Base-by-base conservation (phyloP, 2,329 filamentous ascomycete genomes). In the Penicillium sp. region DNA sequence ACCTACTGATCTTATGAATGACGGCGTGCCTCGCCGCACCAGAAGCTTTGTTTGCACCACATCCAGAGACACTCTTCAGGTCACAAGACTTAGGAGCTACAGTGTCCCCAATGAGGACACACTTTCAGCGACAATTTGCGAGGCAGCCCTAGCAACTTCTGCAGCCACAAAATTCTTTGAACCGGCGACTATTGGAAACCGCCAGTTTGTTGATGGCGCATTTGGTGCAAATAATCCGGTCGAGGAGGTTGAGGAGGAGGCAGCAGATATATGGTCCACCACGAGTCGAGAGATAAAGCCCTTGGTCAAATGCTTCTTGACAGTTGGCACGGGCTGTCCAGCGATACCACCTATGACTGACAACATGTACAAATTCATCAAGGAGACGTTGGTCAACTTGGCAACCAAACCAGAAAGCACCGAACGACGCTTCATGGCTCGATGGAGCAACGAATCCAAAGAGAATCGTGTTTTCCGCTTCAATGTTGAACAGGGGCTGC, bases 121-220 rank as follows among this genome's bases (percentile, higher is more conserved):
- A 1, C 7, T 49, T 1, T 14, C 44, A 3, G 54, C 52, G 0
- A 64, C 75, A 1, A 82, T 84, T 42, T 84, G 80, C 75, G 69
- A 82, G 65, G 81, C 82, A 1, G 81, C 79, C 0, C 68, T 81
- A 8, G 82, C 81, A 2, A 83, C 81, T 0, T 80, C 78, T 1
- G 82, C 82, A 3, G 81, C 81, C 0, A 81, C 81, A 1, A 44
- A 44, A 1, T 69, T 51, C 7, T 71, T 71, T 49, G 59, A 65
- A 2, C 11, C 59, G 0, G 54, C 63, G 0, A 39, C 19, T 5
- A 55, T 71, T 4, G 64, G 58, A 1, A 52, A 58, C 19, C 54
- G 52, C 0, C 49, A 61, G 2, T 76, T 71, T 13, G 61, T 75
- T 0, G 72, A 76, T 53, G 74, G 71, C 4, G 71, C 63, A 2